Evolutionary conservation across 2,329 filamentous ascomycete genomes (phyloP), one percentile per base, ranked within the genome.

Genomic region (Epichloe aotearoae): DNA sequence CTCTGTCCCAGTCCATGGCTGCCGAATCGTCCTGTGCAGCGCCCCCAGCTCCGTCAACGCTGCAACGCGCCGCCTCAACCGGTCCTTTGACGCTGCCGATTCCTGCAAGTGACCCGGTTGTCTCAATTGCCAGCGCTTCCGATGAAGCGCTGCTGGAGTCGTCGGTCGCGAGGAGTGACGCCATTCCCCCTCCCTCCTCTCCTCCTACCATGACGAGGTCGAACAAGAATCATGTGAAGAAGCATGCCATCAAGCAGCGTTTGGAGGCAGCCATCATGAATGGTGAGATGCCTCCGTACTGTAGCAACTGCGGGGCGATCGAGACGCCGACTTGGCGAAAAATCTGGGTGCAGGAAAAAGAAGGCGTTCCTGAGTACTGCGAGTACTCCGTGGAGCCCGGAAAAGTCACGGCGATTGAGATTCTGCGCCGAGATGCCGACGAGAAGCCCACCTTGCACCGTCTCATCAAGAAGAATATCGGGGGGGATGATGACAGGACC

Each of bases 241-340:
- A 86, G 56, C 69, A 75, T 43, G 70, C 76, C 2, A 80, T 81
- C 56, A 76, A 74, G 59, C 75, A 81, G 54, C 75, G 75, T 41
- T 62, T 84, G 2, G 75, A 83, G 56, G 70, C 72, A 39, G 81
- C 80, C 0, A 82, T 97, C 50, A 75, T 76, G n/a, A 80, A 81
- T 50, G 93, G 93, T 5, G 79, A 89, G 56, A 84, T 90, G 73
- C 93, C 93, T 0, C 84, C 85, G 1, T 97, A 84, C 61, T 98
- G 93, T 65, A 80, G 80, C 55, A 95, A 97, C 60, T 98, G 93
- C 60, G 93, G 93, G 5, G 86, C 89, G 6, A 95, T 98, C 52
- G 87, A 97, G 60, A 98, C 93, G 0, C 88, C 91, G 0, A 96
- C 91, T 0, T 98, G 93, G 93, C 83, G 93, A 53, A 93, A 91